These are phyloP conservation scores for Mortierella sp. DNA, from an alignment of 371 early-diverging fungal species.

Conservation along the genomic window DNA sequence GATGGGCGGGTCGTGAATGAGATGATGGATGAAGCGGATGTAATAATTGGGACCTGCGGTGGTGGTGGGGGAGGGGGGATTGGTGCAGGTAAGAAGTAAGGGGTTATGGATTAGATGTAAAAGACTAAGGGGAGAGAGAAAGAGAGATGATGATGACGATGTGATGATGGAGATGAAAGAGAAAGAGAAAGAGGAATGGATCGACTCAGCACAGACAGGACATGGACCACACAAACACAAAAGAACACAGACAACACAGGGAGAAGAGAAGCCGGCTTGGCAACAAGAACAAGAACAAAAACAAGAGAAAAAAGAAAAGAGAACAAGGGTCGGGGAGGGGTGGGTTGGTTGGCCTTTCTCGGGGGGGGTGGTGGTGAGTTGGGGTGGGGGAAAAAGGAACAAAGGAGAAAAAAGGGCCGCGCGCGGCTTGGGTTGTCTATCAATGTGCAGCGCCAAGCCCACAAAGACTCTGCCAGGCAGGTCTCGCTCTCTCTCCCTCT, in stretches of 20 bases:
- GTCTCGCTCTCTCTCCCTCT: no score
- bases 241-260: background rate
- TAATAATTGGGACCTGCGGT: background rate
- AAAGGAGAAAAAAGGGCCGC: slow-evolving; percentile 1
- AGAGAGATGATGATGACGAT: slow-evolving; percentile 7
- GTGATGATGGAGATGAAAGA: background rate
- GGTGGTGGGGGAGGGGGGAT: background rate
- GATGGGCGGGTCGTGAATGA: background rate
- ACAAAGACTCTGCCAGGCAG: no score
- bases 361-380: background rate
- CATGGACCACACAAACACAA: background rate
- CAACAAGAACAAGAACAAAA: no score
- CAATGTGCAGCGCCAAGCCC: no score
- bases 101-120: background rate
- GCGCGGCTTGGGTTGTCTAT: background rate
- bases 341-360: slow-evolving; percentile 14
- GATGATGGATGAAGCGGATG: background rate
- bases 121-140: slow-evolving; percentile 3
- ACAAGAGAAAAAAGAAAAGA: slow-evolving; percentile 1
- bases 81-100: background rate
- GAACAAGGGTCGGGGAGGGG: no score
- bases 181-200: slow-evolving; percentile 16
- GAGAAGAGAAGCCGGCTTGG: background rate
- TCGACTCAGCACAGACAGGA: slow-evolving; percentile 7
- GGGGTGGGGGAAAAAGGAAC: background rate